These are phyloP conservation scores for Russula foetens DNA, from an alignment of 768 basidiomycete genomes.

Conservation along the genomic window DNA sequence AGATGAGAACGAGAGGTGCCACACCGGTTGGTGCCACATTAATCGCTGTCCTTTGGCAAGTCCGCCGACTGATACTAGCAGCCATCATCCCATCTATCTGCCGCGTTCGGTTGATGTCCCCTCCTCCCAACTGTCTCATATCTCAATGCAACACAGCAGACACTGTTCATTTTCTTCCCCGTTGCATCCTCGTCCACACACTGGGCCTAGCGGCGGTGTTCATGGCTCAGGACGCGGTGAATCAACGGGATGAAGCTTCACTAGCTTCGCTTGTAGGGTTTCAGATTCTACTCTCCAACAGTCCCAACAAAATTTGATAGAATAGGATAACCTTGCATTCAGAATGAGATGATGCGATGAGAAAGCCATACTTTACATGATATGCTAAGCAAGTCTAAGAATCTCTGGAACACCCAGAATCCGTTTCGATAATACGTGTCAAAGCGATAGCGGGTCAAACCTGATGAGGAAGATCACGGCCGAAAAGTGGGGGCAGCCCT, in stretches of 20 bases:
- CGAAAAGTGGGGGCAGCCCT: not conserved
- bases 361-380: conserved; percentile 11
- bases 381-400: conserved; percentile 5
- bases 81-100: no score
- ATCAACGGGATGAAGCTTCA: not conserved
- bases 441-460: not conserved
- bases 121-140: no score
- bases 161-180: no score
- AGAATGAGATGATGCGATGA: not conserved
- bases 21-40: no score
- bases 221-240: not conserved
- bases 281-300: no score
- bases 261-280: not conserved
- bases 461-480: conserved; percentile 4
- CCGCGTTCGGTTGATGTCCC: no score
- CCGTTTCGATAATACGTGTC: not conserved
- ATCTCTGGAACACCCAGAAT: not conserved
- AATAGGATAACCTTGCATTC: not conserved
- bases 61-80: no score
- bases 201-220: no score
- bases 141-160: no score
- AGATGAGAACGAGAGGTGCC: no score
- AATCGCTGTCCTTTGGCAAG: no score
- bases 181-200: no score
- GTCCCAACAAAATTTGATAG: not conserved